Evolutionary conservation across 495 filamentous ascomycete species (phyloP), one percentile per base, ranked within the genome.

Genomic region (Aspergillus kassunensis): DNA sequence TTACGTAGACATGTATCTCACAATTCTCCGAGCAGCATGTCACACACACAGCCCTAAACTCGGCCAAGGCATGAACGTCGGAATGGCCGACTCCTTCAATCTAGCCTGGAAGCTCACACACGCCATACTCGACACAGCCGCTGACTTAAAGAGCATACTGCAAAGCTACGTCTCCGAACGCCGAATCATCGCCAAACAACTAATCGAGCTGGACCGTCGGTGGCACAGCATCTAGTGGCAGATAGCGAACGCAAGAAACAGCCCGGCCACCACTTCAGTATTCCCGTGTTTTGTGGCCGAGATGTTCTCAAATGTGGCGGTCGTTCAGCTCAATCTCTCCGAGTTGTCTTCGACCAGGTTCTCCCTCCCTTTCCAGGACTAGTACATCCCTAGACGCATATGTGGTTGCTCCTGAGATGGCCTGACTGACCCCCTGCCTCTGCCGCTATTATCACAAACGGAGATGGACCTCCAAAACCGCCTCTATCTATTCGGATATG

Each of bases 11-110:
- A n/a, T n/a, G n/a, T n/a, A n/a, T 27, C 24, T 4, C 24, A 27
- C 9, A 9, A 27, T 27, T 27, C 9, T 27, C 24, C 24, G 24
- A 27, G 24, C 24, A 27, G 21, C 33, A 20, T 51, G 35, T 29
- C 24, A 30, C 33, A 20, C 23, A 8, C 21, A 51, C 21, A 37
- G 35, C 18, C 48, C 37, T 13, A 25, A 41, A 24, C n/a, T 27
- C 13, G 42, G 42, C 3, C 40, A 44, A 13, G 42, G 42, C 10
- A 44, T 44, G 42, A 44, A 44, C 42, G 8, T 27, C 42, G 15
- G 42, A 6, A 29, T 44, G 18, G 21, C 21, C 7, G 42, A 44
- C 18, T 44, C 42, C 13, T 44, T 12, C 15, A 44, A 44, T 13
- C 42, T 44, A 1, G 21, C 21, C 21, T 44, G 42, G 42, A 44